Conservation (phyloP, 2,329 filamentous ascomycete genomes). For the Fusarium dlaminii region DNA sequence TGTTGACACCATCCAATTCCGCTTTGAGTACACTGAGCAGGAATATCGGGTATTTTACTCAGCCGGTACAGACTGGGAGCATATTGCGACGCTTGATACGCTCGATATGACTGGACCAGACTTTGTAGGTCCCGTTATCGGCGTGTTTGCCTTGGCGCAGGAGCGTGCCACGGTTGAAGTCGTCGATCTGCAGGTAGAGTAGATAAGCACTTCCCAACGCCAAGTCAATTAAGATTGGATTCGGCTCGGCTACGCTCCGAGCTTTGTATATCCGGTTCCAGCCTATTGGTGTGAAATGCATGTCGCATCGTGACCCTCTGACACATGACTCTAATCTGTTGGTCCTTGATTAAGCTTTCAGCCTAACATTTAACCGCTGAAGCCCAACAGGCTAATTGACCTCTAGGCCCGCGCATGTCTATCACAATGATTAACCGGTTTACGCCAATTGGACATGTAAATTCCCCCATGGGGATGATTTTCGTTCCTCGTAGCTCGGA, state of each 20-base stretch:
- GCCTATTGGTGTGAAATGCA: not conserved
- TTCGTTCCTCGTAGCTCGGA: slow-evolving; percentile 9
- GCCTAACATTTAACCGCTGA: not conserved
- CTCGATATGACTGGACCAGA: slow-evolving; percentile 13
- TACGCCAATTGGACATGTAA: not conserved
- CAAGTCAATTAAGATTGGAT: not conserved
- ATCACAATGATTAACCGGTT: slow-evolving; percentile 1
- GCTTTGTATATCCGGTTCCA: not conserved
- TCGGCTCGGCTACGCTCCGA: not conserved
- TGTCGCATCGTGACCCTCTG: not conserved
- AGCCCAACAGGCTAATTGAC: not conserved
- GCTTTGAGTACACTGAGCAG: slow-evolving; percentile 6
- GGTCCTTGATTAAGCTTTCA: slow-evolving; percentile 10
- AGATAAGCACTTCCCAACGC: not conserved
- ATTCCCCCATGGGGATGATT: slow-evolving; percentile 13
- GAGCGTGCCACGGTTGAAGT: not conserved
- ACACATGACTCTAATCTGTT: slow-evolving; percentile 7
- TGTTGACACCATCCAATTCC: not conserved
- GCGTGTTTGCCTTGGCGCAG: not conserved
- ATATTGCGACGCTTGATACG: slow-evolving; percentile 3
- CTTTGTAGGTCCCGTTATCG: slow-evolving; percentile 20
- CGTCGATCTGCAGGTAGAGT: slow-evolving; percentile 3
- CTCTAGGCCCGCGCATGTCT: not conserved
- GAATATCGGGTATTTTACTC: not conserved
- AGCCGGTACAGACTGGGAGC: not conserved